Evolutionary conservation across 306 rosid genomes (phyloP).

Genomic region (Cucurbita maxima): DNA sequence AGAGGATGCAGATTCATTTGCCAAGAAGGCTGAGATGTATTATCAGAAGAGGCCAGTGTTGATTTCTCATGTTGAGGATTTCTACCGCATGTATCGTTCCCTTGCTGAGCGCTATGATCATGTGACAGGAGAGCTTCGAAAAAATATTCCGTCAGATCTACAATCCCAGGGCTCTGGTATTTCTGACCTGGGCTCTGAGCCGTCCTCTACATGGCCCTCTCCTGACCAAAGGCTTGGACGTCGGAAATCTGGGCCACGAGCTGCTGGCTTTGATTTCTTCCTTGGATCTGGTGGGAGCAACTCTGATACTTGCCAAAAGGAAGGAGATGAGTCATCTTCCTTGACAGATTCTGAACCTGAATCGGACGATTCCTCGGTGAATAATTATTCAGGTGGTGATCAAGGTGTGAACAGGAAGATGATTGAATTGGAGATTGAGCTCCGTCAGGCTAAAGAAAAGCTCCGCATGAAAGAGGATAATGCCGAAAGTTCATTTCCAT

Average conservation of each 20-base stretch:
- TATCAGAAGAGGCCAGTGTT: conserved; percentile 88
- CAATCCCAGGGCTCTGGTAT: conserved; percentile 68
- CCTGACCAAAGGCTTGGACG: conserved; percentile 33
- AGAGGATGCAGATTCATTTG: conserved; percentile 91
- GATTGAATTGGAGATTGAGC: conserved; percentile 68
- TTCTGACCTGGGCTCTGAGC: conserved; percentile 62
- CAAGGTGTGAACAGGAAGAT: conserved; percentile 44
- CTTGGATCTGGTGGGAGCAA: conserved; percentile 64
- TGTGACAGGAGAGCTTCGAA: conserved; percentile 68
- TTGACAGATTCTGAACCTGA: conserved; percentile 76
- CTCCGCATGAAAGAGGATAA: conserved; percentile 48
- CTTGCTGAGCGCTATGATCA: conserved; percentile 92
- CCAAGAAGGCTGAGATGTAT: conserved; percentile 93
- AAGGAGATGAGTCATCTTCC: conserved; percentile 64
- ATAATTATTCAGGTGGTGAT: conserved; percentile 53
- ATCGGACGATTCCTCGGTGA: conserved; percentile 84
- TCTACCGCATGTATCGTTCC: conserved; percentile 68
- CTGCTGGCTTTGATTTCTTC: conserved; percentile 90
- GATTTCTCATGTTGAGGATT: conserved; percentile 76
- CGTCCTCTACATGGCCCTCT: conserved; percentile 28
- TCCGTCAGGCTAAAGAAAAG: conserved; percentile 62
- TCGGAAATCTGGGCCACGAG: conserved; percentile 47
- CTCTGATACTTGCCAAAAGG: conserved; percentile 54
- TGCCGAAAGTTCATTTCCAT: conserved; percentile 27
- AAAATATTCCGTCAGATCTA: conserved; percentile 58